Percentiles rank a stretch among this genome's conserved stretches.
These are phyloP conservation scores for Bipolaris bicolor DNA, from an alignment of 2,329 filamentous ascomycete species.

Conservation along the genomic window DNA sequence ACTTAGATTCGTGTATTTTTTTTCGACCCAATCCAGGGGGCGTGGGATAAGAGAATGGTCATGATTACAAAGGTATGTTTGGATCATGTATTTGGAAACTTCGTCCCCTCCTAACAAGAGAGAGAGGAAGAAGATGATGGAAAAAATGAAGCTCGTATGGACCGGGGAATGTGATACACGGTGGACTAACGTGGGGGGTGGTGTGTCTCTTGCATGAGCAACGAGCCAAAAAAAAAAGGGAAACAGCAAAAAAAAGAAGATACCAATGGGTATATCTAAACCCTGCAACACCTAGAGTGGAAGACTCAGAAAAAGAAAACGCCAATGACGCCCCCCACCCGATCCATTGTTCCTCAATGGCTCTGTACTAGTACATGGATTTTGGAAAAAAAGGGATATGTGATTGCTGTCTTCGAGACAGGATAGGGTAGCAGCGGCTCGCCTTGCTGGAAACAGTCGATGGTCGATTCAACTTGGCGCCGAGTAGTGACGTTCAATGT, in stretches of 20 bases:
- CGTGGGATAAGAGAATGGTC: too few relatives aligned
- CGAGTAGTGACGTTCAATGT: neutral
- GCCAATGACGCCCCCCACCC: neutral
- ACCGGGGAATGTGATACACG: too few relatives aligned
- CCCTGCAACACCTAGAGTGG: neutral
- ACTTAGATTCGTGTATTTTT: too few relatives aligned
- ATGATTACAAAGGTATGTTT: too few relatives aligned
- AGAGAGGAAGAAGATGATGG: too few relatives aligned
- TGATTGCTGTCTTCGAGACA: neutral
- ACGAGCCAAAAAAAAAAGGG: neutral
- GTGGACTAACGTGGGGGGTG: too few relatives aligned
- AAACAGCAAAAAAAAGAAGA: neutral
- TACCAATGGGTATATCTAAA: constrained; percentile 5
- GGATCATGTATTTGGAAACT: too few relatives aligned
- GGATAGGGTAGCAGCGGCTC: neutral
- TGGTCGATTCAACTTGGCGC: neutral
- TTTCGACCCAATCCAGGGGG: too few relatives aligned
- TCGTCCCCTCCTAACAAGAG: too few relatives aligned
- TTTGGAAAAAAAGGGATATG: neutral
- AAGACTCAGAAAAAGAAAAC: neutral
- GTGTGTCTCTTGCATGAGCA: too few relatives aligned
- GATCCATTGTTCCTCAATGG: neutral
- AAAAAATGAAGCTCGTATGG: too few relatives aligned
- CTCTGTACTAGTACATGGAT: neutral
- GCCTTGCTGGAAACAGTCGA: too few relatives aligned